Percentiles rank a stretch among this genome's conserved stretches.
Evolutionary conservation across 257 asterid genomes (phyloP).

Genomic region (Scutellaria galericulata): DNA sequence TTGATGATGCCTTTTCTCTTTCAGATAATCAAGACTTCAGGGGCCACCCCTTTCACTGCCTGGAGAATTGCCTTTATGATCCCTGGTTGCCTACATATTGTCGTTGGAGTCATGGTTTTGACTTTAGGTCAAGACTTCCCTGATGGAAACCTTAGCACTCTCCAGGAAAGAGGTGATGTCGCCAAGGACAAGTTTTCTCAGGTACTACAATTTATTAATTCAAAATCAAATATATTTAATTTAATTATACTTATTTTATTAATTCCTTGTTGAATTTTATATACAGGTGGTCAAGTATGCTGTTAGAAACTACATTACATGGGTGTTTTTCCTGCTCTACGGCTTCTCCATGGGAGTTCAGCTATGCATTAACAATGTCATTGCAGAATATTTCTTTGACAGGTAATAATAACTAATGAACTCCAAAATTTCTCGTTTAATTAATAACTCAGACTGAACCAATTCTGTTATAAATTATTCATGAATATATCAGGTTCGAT

Average conservation of each 20-base stretch:
- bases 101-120: slow-evolving; percentile 48
- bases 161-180: slow-evolving; percentile 47
- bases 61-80: slow-evolving; percentile 53
- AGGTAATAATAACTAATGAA: slow-evolving; percentile 25
- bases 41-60: slow-evolving; percentile 51
- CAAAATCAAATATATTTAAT: too few species aligned
- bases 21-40: slow-evolving; percentile 40
- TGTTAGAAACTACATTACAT: slow-evolving; percentile 51
- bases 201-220: slow-evolving; percentile 36
- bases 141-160: slow-evolving; percentile 48
- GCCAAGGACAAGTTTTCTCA: slow-evolving; percentile 51
- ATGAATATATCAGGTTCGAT: slow-evolving; percentile 30
- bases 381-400: slow-evolving; percentile 62
- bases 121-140: slow-evolving; percentile 52
- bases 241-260: neutral
- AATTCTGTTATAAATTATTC: neutral
- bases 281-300: slow-evolving; percentile 49
- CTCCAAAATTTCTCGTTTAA: too few species aligned
- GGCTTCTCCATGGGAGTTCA: slow-evolving; percentile 60
- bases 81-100: slow-evolving; percentile 51
- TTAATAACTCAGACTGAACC: too few species aligned
- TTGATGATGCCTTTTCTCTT: slow-evolving; percentile 52
- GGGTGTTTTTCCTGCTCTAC: slow-evolving; percentile 47
- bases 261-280: neutral
- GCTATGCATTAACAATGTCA: slow-evolving; percentile 51